Evolutionary conservation across 2,329 filamentous ascomycete species (phyloP).

Genomic region (Neonectria punicea): DNA sequence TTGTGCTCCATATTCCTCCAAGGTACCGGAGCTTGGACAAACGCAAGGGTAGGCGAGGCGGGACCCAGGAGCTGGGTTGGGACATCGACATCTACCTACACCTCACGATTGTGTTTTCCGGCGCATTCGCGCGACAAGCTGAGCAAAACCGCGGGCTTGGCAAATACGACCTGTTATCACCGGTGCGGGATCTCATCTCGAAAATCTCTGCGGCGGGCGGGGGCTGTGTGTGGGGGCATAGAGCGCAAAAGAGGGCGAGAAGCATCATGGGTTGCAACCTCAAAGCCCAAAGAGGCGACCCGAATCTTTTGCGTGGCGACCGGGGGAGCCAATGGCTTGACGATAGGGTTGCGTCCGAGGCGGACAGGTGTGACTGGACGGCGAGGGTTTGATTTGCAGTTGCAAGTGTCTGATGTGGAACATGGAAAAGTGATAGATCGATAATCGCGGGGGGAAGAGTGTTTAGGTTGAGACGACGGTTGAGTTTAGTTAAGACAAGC

Average conservation of each 20-base stretch:
- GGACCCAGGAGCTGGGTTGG: slow-evolving; percentile 17
- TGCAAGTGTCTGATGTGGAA: slow-evolving; percentile 13
- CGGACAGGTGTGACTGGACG: slow-evolving; percentile 3
- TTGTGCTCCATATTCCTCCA: neutral
- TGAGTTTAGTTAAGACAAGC: neutral
- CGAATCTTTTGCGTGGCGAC: slow-evolving; percentile 4
- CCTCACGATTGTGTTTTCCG: slow-evolving; percentile 17
- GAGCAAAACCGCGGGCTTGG: slow-evolving; percentile 1
- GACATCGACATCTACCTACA: slow-evolving; percentile 14
- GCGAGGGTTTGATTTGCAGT: slow-evolving; percentile 20
- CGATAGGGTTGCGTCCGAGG: slow-evolving; percentile 15
- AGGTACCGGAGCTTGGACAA: slow-evolving; percentile 20
- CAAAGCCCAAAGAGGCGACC: slow-evolving; percentile 6
- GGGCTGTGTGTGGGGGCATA: slow-evolving; percentile 3
- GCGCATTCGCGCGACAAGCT: neutral
- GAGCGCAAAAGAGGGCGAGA: neutral
- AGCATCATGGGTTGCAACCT: slow-evolving; percentile 17
- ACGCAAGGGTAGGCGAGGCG: neutral
- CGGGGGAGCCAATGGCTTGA: neutral
- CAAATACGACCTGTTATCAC: slow-evolving; percentile 27
- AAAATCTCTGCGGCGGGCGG: slow-evolving; percentile 21
- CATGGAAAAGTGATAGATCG: slow-evolving; percentile 15
- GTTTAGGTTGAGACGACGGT: slow-evolving; percentile 9
- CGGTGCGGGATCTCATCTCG: slow-evolving; percentile 34
- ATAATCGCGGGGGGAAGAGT: slow-evolving; percentile 11